A percentile compares a stretch with the other conserved stretches of the same genome.
phyloP scores from a whole-genome alignment of 805 yeast genomes.

The Lipomyces spencermartinsiae region DNA sequence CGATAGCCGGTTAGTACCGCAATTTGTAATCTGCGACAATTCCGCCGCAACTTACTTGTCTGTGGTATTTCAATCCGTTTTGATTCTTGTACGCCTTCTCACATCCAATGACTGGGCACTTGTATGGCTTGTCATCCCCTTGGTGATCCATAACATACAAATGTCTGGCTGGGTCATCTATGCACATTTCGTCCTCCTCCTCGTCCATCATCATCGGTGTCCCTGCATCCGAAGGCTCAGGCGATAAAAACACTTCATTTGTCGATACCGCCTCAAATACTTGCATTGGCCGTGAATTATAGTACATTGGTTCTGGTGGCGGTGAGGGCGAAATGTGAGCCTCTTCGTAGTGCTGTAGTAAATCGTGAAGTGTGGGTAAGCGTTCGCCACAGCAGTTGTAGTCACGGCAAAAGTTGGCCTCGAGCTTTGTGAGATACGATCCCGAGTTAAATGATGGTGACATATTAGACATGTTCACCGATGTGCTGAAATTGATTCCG shows the following conservation, averaged over 20 bases:
- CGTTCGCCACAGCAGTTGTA: conserved; percentile 94
- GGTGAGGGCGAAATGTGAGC: conserved; percentile 78
- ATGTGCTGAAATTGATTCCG: conserved; percentile 33
- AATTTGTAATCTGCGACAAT: not conserved
- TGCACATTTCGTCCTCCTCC: conserved; percentile 76
- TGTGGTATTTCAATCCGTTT: conserved; percentile 94
- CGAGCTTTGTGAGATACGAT: conserved; percentile 87
- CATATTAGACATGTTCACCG: conserved; percentile 55
- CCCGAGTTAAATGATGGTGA: conserved; percentile 65
- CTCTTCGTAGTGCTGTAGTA: conserved; percentile 93
- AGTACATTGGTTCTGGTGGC: conserved; percentile 46
- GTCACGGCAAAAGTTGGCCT: conserved; percentile 95
- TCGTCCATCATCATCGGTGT: conserved; percentile 48
- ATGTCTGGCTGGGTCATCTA: conserved; percentile 96
- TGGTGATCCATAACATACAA: conserved; percentile 83
- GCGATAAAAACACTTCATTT: conserved; percentile 81
- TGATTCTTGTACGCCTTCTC: conserved; percentile 97
- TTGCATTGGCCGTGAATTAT: conserved; percentile 50
- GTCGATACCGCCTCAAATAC: conserved; percentile 89
- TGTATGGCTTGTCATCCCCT: conserved; percentile 92
- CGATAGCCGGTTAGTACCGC: not conserved
- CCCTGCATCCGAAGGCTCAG: conserved; percentile 47
- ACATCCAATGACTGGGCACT: conserved; percentile 98
- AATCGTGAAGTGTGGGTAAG: conserved; percentile 91
- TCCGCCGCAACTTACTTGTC: conserved; percentile 46